These are phyloP conservation scores for Balansia obtecta DNA, from an alignment of 2,329 filamentous ascomycete species.

Conservation along the genomic window DNA sequence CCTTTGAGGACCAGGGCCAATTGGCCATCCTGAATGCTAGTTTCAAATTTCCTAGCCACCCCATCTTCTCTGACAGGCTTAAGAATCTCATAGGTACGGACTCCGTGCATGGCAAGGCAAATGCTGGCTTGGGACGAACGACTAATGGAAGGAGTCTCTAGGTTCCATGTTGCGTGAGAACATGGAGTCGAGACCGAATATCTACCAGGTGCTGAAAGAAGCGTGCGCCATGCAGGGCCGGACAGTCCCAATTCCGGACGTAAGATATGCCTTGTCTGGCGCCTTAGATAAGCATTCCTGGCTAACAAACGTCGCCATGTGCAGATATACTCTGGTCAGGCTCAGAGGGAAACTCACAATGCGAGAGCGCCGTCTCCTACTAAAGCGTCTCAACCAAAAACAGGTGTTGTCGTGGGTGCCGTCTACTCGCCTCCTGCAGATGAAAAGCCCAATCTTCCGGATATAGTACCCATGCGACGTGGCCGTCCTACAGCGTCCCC, in stretches of 20 bases:
- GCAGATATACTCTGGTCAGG: conserved; percentile 59
- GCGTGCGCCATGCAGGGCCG: conserved; percentile 80
- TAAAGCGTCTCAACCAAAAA: conserved; percentile 42
- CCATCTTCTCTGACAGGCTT: conserved; percentile 75
- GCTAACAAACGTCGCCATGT: conserved; percentile 5
- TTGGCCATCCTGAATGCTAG: conserved; percentile 94
- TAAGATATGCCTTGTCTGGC: conserved; percentile 31
- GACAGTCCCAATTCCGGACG: conserved; percentile 79
- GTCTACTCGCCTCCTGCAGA: conserved; percentile 66
- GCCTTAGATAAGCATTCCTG: not conserved
- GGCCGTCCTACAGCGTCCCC: conserved; percentile 47
- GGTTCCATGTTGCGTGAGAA: conserved; percentile 85
- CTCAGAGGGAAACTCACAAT: conserved; percentile 48
- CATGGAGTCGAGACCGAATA: conserved; percentile 68
- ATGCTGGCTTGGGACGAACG: no score
- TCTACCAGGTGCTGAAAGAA: conserved; percentile 85
- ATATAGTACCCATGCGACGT: conserved; percentile 87
- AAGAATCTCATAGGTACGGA: conserved; percentile 74
- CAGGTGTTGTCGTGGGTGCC: conserved; percentile 57
- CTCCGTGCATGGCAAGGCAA: not conserved
- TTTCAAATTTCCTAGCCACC: conserved; percentile 83
- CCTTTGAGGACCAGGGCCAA: conserved; percentile 95
- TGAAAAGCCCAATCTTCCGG: conserved; percentile 63
- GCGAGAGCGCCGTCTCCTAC: conserved; percentile 19
- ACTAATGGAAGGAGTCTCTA: conserved; percentile 22